A percentile compares a stretch with the other conserved stretches of the same genome.
These are phyloP conservation scores for Cladophialophora psammophila DNA, from an alignment of 2,329 filamentous ascomycete species.

Conservation along the genomic window DNA sequence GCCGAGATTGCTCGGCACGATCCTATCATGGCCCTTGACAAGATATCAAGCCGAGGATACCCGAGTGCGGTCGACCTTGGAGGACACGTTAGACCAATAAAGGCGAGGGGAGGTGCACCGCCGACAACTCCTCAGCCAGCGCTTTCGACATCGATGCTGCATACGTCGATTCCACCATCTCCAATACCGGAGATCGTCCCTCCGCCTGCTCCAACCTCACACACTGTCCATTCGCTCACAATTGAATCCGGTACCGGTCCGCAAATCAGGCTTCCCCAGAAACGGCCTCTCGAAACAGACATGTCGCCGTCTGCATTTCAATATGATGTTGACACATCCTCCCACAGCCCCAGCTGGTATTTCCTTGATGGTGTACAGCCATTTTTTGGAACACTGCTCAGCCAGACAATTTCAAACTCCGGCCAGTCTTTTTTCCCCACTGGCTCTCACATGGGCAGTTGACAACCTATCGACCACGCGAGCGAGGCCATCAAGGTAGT, in stretches of 20 bases:
- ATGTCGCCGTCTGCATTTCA: background rate
- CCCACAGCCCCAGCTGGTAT: too few species aligned
- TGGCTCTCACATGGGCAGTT: background rate
- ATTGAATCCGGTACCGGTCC: conserved; percentile 7
- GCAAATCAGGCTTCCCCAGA: background rate
- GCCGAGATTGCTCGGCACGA: conserved; percentile 21
- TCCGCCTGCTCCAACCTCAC: background rate
- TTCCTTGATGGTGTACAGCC: too few species aligned
- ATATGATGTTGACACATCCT: background rate
- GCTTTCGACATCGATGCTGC: background rate
- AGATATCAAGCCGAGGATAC: background rate
- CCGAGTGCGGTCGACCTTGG: background rate
- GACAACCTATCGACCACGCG: background rate
- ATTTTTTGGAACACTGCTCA: background rate
- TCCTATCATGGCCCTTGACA: conserved; percentile 7
- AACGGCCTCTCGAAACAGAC: background rate
- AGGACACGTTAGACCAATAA: background rate
- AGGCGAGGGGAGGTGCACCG: background rate
- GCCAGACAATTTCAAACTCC: background rate
- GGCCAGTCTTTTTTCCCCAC: background rate
- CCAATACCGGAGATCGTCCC: background rate
- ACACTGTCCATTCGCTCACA: background rate
- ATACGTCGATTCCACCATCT: background rate
- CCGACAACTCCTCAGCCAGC: background rate
- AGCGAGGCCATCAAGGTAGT: background rate